A percentile compares a stretch with the other conserved stretches of the same genome.
These are phyloP conservation scores for Penicillium capsulatum DNA, from an alignment of 2,329 filamentous ascomycete genomes.

Conservation along the genomic window DNA sequence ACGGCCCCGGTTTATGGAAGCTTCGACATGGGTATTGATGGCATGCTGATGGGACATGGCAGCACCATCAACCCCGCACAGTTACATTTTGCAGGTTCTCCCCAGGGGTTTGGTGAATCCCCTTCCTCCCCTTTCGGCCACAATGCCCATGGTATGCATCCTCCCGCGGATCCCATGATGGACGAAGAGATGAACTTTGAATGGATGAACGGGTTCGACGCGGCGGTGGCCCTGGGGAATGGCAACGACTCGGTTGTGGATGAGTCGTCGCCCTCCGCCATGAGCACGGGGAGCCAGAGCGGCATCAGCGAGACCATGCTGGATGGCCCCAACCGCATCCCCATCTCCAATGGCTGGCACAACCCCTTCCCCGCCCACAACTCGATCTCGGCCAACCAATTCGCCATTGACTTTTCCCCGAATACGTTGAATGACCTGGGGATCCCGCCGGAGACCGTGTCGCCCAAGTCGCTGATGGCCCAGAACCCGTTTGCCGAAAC, in stretches of 20 bases:
- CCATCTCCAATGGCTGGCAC: slow-evolving; percentile 61
- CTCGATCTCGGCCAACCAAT: slow-evolving; percentile 61
- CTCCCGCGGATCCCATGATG: slow-evolving; percentile 54
- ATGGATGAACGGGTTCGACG: slow-evolving; percentile 79
- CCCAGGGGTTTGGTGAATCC: slow-evolving; percentile 49
- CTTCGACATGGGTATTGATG: slow-evolving; percentile 68
- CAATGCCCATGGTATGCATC: slow-evolving; percentile 50
- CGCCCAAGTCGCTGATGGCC: slow-evolving; percentile 68
- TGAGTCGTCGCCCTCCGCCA: slow-evolving; percentile 89
- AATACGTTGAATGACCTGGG: slow-evolving; percentile 72
- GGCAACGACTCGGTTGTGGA: slow-evolving; percentile 77
- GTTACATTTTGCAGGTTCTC: slow-evolving; percentile 79
- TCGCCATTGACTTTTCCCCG: slow-evolving; percentile 69
- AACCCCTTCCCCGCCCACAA: slow-evolving; percentile 65
- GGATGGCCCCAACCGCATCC: slow-evolving; percentile 65
- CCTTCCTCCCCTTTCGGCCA: slow-evolving; percentile 42
- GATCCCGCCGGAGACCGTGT: slow-evolving; percentile 66
- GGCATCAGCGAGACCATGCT: slow-evolving; percentile 76
- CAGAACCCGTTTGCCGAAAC: slow-evolving; percentile 66
- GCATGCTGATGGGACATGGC: slow-evolving; percentile 63
- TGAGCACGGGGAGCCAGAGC: slow-evolving; percentile 90
- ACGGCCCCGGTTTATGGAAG: slow-evolving; percentile 73
- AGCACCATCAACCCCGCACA: slow-evolving; percentile 61
- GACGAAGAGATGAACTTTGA: slow-evolving; percentile 72
- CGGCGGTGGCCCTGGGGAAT: slow-evolving; percentile 66